phyloP scores from a whole-genome alignment of 2,329 filamentous ascomycete genomes.

The Teratosphaeria gauchensis region DNA sequence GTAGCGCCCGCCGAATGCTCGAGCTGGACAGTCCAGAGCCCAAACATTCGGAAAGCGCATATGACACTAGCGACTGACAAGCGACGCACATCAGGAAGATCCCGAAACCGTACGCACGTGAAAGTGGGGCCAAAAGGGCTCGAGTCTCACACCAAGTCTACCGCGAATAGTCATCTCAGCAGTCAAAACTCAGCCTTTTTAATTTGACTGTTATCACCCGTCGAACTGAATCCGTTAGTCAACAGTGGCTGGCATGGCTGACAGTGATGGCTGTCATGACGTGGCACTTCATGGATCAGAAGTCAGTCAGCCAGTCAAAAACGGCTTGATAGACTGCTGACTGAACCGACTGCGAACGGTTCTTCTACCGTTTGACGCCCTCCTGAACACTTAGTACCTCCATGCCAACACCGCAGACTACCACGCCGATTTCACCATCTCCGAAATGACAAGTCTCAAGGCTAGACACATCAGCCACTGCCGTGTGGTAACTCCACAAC shows the following conservation, averaged over 20 bases:
- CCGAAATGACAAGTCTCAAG: constrained; percentile 31
- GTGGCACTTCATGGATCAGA: too few relatives aligned
- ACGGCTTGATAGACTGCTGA: too few relatives aligned
- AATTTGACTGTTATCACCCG: too few relatives aligned
- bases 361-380: not conserved
- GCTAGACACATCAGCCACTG: constrained; percentile 47
- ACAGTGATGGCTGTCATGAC: too few relatives aligned
- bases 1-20: too few relatives aligned
- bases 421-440: constrained; percentile 16
- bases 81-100: not conserved
- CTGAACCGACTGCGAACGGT: too few relatives aligned
- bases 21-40: too few relatives aligned
- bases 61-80: not conserved
- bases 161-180: not conserved
- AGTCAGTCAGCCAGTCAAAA: too few relatives aligned
- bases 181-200: too few relatives aligned
- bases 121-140: not conserved
- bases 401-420: constrained; percentile 43
- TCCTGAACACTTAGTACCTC: constrained; percentile 18
- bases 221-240: too few relatives aligned
- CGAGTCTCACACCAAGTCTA: not conserved
- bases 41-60: not conserved
- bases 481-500: constrained; percentile 30
- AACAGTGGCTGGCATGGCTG: too few relatives aligned
- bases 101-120: not conserved